Conservation (phyloP, 148 eudicot genomes). For the Agrostemma githago region DNA sequence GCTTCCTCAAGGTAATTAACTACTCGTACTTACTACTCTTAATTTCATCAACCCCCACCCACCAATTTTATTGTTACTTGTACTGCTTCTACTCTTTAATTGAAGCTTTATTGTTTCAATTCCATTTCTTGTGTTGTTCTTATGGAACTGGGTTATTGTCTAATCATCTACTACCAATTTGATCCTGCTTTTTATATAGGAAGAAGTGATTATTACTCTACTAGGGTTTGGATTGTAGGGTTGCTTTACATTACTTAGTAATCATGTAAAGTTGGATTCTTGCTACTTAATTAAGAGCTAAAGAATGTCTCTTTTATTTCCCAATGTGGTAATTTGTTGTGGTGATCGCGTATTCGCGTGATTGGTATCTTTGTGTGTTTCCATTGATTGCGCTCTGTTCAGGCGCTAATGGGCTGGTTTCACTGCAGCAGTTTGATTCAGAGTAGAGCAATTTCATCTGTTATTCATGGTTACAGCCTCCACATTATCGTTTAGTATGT, state of each 20-base stretch:
- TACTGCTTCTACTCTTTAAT: not conserved
- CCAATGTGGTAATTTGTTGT: not conserved
- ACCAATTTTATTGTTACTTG: not conserved
- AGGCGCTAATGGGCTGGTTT: not conserved
- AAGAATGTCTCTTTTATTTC: too few relatives aligned
- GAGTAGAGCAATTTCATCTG: not conserved
- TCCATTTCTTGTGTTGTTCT: not conserved
- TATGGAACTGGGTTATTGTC: conserved; percentile 3
- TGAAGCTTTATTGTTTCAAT: not conserved
- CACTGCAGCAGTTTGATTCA: not conserved
- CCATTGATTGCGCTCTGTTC: not conserved
- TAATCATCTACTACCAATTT: not conserved
- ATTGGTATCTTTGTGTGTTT: not conserved
- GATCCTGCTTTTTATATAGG: not conserved
- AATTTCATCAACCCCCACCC: not conserved
- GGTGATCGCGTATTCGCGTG: not conserved
- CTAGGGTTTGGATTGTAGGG: not conserved
- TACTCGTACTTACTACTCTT: not conserved
- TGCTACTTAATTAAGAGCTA: not conserved
- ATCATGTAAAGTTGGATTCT: not conserved
- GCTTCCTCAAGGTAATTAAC: conserved; percentile 17
- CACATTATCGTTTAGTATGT: not conserved
- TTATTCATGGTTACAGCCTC: not conserved
- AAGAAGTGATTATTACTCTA: not conserved
- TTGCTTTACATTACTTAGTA: not conserved